These are phyloP conservation scores for Suhomyces yuchorum DNA, from an alignment of 1,139 yeast genomes.

Conservation along the genomic window DNA sequence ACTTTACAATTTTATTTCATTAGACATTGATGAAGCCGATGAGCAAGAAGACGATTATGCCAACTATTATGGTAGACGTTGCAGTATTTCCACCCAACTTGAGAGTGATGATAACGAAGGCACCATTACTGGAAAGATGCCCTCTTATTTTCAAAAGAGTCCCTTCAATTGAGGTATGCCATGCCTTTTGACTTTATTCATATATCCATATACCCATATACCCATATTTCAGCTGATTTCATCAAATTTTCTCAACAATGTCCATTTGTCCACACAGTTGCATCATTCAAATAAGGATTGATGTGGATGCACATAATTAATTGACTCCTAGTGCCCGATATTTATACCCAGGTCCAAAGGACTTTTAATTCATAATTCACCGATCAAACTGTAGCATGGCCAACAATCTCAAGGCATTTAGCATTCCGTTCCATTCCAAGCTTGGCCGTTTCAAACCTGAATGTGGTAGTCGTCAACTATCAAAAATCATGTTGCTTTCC, in stretches of 20 bases:
- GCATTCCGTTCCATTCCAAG: not conserved
- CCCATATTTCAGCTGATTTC: not conserved
- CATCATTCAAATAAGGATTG: not conserved
- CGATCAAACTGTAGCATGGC: not conserved
- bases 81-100: slow-evolving; percentile 9
- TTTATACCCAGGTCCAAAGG: slow-evolving; percentile 3
- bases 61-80: slow-evolving; percentile 10
- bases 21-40: slow-evolving; percentile 33
- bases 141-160: slow-evolving; percentile 19
- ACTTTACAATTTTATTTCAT: slow-evolving; percentile 23
- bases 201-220: no score
- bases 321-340: not conserved
- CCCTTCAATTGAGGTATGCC: slow-evolving; percentile 16
- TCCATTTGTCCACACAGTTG: no score
- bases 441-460: not conserved
- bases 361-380: slow-evolving; percentile 1
- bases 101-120: slow-evolving; percentile 16
- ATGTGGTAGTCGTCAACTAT: not conserved
- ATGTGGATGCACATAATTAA: not conserved
- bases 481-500: no score
- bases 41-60: slow-evolving; percentile 27
- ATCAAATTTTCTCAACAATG: not conserved
- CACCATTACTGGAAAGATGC: slow-evolving; percentile 11
- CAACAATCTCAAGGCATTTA: slow-evolving; percentile 6
- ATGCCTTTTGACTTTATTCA: not conserved